Conservation (phyloP, 495 filamentous ascomycete genomes). For the Daldinia grandis region DNA sequence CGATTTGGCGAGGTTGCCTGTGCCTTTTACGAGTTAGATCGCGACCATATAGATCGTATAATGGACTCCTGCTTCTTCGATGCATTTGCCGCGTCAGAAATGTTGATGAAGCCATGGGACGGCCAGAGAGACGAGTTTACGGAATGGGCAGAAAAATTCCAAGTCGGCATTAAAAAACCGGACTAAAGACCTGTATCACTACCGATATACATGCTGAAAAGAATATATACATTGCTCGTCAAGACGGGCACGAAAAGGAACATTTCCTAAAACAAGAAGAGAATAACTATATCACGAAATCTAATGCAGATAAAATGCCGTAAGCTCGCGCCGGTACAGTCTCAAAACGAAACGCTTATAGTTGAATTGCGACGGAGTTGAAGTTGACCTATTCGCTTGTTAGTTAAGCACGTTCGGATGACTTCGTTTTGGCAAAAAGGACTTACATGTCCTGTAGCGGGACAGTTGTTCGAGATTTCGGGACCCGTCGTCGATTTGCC, state of each 20-base stretch:
- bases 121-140: constrained; percentile 58
- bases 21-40: constrained; percentile 62
- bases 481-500: constrained; percentile 58
- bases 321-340: not conserved
- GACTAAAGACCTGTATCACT: constrained; percentile 28
- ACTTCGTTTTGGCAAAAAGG: not conserved
- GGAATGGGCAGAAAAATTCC: constrained; percentile 59
- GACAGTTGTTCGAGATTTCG: constrained; percentile 56
- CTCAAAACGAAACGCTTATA: constrained; percentile 26
- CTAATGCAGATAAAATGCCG: not conserved
- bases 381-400: constrained; percentile 50
- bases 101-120: constrained; percentile 54
- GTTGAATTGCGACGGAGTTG: constrained; percentile 52
- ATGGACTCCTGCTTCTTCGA: constrained; percentile 61
- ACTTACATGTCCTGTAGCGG: constrained; percentile 59
- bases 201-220: constrained; percentile 1
- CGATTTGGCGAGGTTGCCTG: constrained; percentile 53
- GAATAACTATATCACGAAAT: not conserved
- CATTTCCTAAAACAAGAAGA: not conserved
- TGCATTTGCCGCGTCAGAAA: constrained; percentile 56
- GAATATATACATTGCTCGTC: constrained; percentile 10
- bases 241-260: not conserved
- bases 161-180: constrained; percentile 56
- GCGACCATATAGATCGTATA: constrained; percentile 50
- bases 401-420: constrained; percentile 14